Percentiles rank a stretch among this genome's conserved stretches.
Evolutionary conservation across 1,284 basidiomycete genomes (phyloP).

Genomic region (Ganoderma lucidum): DNA sequence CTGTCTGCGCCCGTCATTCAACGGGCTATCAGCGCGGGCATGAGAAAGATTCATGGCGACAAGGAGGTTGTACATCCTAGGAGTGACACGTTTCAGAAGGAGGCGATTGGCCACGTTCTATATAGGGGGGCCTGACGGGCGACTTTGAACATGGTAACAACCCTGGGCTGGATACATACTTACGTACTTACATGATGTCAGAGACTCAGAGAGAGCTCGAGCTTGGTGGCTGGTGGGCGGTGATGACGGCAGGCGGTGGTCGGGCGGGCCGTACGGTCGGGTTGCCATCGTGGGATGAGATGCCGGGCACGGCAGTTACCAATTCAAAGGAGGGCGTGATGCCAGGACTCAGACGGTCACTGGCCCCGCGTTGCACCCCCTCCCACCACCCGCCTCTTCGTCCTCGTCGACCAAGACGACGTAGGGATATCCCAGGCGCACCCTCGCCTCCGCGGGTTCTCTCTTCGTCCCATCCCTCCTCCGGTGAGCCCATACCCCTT

Average conservation of each 20-base stretch:
- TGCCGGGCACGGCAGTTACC: constrained; percentile 27
- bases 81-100: neutral
- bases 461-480: constrained; percentile 19
- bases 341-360: constrained; percentile 6
- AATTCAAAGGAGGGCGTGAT: constrained; percentile 11
- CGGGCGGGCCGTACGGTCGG: constrained; percentile 9
- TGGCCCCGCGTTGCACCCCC: constrained; percentile 12
- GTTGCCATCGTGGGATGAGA: constrained; percentile 13
- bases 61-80: neutral
- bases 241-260: neutral
- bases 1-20: neutral
- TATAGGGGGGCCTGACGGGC: neutral
- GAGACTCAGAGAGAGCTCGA: too few relatives aligned
- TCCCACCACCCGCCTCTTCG: constrained; percentile 21
- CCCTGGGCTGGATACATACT: neutral
- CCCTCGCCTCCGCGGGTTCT: constrained; percentile 23
- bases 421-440: constrained; percentile 24
- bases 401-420: constrained; percentile 33
- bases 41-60: neutral
- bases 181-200: neutral
- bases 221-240: neutral
- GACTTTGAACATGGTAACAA: neutral
- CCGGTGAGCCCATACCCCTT: constrained; percentile 20
- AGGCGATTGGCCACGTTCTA: neutral
- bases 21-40: neutral